Evolutionary conservation across 73 alveolate genomes (phyloP), one percentile per base, ranked within the genome.

Genomic region (Paramecium sexaurelia): DNA sequence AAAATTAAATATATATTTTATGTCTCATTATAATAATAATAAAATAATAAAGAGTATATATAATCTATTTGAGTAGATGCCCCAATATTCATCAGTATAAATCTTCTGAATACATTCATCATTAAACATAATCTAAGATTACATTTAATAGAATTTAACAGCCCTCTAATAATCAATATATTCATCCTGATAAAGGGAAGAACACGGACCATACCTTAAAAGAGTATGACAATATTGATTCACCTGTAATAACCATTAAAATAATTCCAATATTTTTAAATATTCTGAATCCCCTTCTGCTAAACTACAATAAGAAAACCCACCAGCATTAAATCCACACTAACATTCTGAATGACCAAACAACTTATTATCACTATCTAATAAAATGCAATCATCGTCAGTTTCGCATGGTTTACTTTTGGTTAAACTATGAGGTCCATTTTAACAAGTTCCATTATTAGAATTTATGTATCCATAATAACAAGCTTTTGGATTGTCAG

Each of bases 241-340:
- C 3, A 82, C 87, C n/a, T 88, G 39, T 8, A 88, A 82, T 2
- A 88, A 41, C 85, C 85, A 88, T 47, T 68, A 69, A 33, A 88
- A 88, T 20, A 82, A 32, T 36, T 33, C 20, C 39, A 88, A 2
- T 2, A 69, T 24, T 13, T 69, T 37, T n/a, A 68, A n/a, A 69
- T 88, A 88, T 17, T 88, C 94, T 40, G 66, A 22, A 69, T 88
- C 94, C 22, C 94, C 94, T 88, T 88, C 89, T 24, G 91, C 69
- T 24, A 88, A 69, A 68, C 87, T 88, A n/a, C 94, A 88, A 88
- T 88, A 88, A 3, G 91, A 69, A 88, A 88, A 88, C n/a, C 94
- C 87, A 26, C 94, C 94, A 15, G 94, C 91, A 43, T 88, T 88
- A 27, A 41, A 88, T n/a, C 94, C 94, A 88, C 94, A 88, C 15